A percentile compares a stretch with the other conserved stretches of the same genome.
phyloP scores from a whole-genome alignment of 441 rosid genomes.

The Mallotus repandus region DNA sequence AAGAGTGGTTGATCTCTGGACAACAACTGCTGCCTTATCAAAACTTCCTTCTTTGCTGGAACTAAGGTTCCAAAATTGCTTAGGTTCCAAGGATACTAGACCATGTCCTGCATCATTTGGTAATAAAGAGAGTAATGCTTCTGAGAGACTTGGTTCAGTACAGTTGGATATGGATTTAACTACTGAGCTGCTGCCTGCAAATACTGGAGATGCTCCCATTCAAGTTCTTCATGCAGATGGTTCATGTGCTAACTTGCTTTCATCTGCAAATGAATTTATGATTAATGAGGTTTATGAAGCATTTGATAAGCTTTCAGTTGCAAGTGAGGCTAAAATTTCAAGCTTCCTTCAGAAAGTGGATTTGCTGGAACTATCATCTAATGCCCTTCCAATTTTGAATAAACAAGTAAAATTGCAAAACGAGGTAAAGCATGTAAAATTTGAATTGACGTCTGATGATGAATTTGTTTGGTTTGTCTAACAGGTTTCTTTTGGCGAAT shows the following conservation, averaged over 20 bases:
- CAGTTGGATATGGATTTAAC: constrained; percentile 4
- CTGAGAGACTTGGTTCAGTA: constrained; percentile 21
- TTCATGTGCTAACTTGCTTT: neutral
- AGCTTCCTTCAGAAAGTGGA: constrained; percentile 21
- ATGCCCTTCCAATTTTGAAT: constrained; percentile 7
- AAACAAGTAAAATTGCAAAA: constrained; percentile 8
- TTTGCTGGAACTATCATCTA: constrained; percentile 20
- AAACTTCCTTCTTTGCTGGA: constrained; percentile 52
- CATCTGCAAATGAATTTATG: constrained; percentile 9
- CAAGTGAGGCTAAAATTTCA: constrained; percentile 25
- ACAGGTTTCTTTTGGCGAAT: constrained; percentile 24
- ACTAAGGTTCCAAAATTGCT: constrained; percentile 56
- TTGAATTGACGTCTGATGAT: constrained; percentile 10
- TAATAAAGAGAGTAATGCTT: constrained; percentile 20
- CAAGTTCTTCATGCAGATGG: constrained; percentile 22
- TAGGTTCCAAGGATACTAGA: constrained; percentile 47
- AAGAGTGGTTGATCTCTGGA: constrained; percentile 57
- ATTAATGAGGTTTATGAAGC: constrained; percentile 4
- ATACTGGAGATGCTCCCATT: constrained; percentile 13
- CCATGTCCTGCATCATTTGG: constrained; percentile 37
- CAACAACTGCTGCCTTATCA: constrained; percentile 41
- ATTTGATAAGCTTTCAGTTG: constrained; percentile 9
- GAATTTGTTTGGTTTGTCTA: constrained; percentile 22
- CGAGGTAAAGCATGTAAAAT: constrained; percentile 21
- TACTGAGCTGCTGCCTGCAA: constrained; percentile 8